Evolutionary conservation across 1,284 basidiomycete species (phyloP).

Genomic region (Rhodotorula mucilaginosa): DNA sequence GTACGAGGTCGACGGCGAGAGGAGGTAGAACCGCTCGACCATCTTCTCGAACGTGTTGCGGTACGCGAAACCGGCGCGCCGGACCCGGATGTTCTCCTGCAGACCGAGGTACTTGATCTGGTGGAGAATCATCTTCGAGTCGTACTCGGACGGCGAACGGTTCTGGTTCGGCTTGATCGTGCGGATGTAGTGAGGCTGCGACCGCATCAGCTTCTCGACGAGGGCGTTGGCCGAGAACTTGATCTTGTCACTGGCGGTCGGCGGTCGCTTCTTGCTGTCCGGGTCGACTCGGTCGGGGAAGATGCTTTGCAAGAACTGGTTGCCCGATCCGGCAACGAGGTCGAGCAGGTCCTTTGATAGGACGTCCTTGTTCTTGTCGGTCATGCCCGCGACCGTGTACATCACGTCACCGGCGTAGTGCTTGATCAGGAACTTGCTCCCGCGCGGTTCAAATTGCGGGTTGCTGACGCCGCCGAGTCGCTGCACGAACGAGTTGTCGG

Average conservation of each 20-base stretch:
- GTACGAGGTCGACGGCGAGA: slow-evolving; percentile 93
- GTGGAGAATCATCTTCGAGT: slow-evolving; percentile 89
- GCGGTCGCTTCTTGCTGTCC: slow-evolving; percentile 95
- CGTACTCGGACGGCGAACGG: slow-evolving; percentile 87
- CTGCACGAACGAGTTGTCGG: slow-evolving; percentile 96
- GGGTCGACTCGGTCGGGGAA: slow-evolving; percentile 96
- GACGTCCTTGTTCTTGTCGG: slow-evolving; percentile 99
- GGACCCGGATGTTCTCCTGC: slow-evolving; percentile 97
- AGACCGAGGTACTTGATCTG: slow-evolving; percentile 99
- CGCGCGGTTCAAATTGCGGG: slow-evolving; percentile 84
- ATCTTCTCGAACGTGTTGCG: slow-evolving; percentile 98
- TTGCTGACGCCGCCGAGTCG: slow-evolving; percentile 62
- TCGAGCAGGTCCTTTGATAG: slow-evolving; percentile 93
- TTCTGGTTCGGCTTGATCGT: slow-evolving; percentile 99
- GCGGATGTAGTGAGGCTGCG: slow-evolving; percentile 96
- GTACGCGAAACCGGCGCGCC: slow-evolving; percentile 96
- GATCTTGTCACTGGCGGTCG: slow-evolving; percentile 97
- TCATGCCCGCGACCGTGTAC: slow-evolving; percentile 97
- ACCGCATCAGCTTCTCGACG: slow-evolving; percentile 92
- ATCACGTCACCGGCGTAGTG: slow-evolving; percentile 98
- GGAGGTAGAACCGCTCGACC: slow-evolving; percentile 94
- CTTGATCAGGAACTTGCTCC: slow-evolving; percentile 82
- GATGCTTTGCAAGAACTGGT: slow-evolving; percentile 79
- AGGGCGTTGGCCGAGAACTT: slow-evolving; percentile 89
- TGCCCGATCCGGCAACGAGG: slow-evolving; percentile 73